A percentile compares a stretch with the other conserved stretches of the same genome.
These are phyloP conservation scores for Oryza glaberrima DNA, from an alignment of 176 grass and related monocot species.

Conservation along the genomic window DNA sequence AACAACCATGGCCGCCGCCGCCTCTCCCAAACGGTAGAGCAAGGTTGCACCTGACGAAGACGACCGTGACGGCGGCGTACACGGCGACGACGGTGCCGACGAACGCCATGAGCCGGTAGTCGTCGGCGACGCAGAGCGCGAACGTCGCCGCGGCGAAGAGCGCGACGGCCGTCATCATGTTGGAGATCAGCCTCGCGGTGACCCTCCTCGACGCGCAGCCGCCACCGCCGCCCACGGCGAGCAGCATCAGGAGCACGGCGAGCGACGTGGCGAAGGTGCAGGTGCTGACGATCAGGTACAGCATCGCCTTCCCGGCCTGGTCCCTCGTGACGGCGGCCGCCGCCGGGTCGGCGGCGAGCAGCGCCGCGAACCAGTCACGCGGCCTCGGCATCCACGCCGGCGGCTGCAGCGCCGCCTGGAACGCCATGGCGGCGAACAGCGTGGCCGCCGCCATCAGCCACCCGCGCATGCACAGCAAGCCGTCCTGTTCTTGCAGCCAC, in stretches of 20 bases:
- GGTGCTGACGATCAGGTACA: background rate
- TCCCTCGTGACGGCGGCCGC: background rate
- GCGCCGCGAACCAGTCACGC: background rate
- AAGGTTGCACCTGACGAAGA: background rate
- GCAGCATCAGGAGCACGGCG: background rate
- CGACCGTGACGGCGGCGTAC: background rate
- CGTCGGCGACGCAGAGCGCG: background rate
- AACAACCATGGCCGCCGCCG: background rate
- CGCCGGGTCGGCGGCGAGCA: background rate
- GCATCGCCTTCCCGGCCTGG: background rate
- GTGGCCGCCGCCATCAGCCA: background rate
- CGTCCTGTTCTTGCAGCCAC: background rate
- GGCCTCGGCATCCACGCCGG: background rate
- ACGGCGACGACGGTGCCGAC: background rate
- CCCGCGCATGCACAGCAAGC: background rate
- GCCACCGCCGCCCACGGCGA: background rate
- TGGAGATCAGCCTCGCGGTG: background rate
- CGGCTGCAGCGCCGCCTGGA: background rate
- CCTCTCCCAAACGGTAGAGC: background rate
- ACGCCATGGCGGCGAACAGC: background rate
- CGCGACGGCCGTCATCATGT: background rate
- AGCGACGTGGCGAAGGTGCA: background rate
- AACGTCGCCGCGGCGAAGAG: background rate
- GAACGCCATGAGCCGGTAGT: constrained; percentile 1
- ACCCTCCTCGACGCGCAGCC: background rate